Percentiles rank a stretch among this genome's conserved stretches.
These are phyloP conservation scores for Aegle marmelos DNA, from an alignment of 345 rosid genomes.

Conservation along the genomic window DNA sequence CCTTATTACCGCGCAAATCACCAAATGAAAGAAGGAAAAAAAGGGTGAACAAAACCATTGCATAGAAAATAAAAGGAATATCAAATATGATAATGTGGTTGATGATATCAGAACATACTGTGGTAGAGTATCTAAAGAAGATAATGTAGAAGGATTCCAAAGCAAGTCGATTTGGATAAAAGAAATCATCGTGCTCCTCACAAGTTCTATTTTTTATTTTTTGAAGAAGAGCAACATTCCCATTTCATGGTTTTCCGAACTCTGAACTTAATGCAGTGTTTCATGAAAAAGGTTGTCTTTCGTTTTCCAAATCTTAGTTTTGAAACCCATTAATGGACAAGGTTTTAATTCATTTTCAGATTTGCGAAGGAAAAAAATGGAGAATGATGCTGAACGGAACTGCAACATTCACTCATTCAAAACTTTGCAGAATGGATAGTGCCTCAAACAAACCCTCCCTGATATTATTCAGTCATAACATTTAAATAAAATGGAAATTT, in stretches of 20 bases:
- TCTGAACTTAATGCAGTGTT: not conserved
- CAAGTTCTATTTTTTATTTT: not conserved
- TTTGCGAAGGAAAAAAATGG: not conserved
- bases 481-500: not conserved
- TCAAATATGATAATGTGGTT: not conserved
- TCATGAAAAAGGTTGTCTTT: not conserved
- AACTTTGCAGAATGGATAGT: not conserved
- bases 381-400: not conserved
- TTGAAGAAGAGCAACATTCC: not conserved
- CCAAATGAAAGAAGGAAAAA: not conserved
- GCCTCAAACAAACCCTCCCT: not conserved
- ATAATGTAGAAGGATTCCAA: not conserved
- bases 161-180: not conserved
- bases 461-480: not conserved
- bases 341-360: not conserved
- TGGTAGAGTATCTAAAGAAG: not conserved
- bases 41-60: not conserved
- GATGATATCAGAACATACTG: not conserved
- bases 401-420: not conserved
- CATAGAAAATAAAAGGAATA: not conserved
- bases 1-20: not conserved
- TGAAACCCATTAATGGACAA: not conserved
- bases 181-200: not conserved
- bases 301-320: not conserved
- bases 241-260: not conserved